Evolutionary conservation across 1,139 yeast genomes (phyloP).

Genomic region (Zygoascus meyerae): DNA sequence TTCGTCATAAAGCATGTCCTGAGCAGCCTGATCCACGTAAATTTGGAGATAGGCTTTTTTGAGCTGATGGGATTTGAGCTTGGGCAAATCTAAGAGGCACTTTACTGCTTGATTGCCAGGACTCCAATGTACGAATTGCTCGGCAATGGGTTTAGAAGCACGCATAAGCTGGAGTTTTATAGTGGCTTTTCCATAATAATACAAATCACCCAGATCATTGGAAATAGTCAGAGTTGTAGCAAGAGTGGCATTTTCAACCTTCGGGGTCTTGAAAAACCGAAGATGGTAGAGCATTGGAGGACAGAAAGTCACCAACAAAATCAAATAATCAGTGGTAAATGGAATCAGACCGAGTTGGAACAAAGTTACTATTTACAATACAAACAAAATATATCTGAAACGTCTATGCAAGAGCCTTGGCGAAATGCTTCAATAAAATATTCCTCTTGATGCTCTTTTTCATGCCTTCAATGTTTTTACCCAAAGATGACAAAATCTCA

Average conservation of each 20-base stretch:
- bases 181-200: slow-evolving; percentile 26
- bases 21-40: neutral
- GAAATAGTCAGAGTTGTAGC: slow-evolving; percentile 26
- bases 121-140: slow-evolving; percentile 1
- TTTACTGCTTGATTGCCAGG: slow-evolving; percentile 6
- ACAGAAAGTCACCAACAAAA: neutral
- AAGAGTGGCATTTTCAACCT: slow-evolving; percentile 10
- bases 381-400: neutral
- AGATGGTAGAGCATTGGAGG: slow-evolving; percentile 24
- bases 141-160: neutral
- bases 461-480: slow-evolving; percentile 26
- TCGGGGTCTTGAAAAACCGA: slow-evolving; percentile 26
- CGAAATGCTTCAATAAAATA: slow-evolving; percentile 31
- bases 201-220: slow-evolving; percentile 33
- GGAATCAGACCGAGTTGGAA: neutral
- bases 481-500: slow-evolving; percentile 27
- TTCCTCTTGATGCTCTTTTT: slow-evolving; percentile 32
- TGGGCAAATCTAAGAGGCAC: slow-evolving; percentile 1
- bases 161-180: neutral
- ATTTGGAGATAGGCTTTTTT: neutral
- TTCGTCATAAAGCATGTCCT: slow-evolving; percentile 3
- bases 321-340: too few species aligned
- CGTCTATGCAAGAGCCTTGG: slow-evolving; percentile 11
- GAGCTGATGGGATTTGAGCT: neutral
- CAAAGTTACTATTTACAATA: slow-evolving; percentile 1